Conservation (phyloP, 164 flowering plant species). For the Vitis riparia region DNA sequence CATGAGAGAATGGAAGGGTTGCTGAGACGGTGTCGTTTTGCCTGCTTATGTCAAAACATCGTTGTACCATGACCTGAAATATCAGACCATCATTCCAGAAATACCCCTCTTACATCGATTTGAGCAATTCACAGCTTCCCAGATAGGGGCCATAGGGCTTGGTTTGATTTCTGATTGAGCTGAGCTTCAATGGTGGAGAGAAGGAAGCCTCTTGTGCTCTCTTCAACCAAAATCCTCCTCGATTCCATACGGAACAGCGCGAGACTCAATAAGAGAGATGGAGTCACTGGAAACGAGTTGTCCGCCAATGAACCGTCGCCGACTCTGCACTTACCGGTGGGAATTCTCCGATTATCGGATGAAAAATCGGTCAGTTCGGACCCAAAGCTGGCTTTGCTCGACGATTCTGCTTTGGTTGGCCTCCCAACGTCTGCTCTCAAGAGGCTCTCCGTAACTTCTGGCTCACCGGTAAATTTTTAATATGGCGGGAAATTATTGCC, state of each 20-base stretch:
- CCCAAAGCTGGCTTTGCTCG: slow-evolving; percentile 30
- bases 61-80: no score
- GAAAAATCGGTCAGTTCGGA: slow-evolving; percentile 12
- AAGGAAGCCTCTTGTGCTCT: slow-evolving; percentile 74
- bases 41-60: no score
- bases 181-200: slow-evolving; percentile 53
- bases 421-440: slow-evolving; percentile 59
- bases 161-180: neutral
- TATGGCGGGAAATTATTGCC: neutral
- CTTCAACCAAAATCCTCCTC: slow-evolving; percentile 59
- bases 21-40: no score
- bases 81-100: neutral
- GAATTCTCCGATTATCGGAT: slow-evolving; percentile 52
- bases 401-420: slow-evolving; percentile 63
- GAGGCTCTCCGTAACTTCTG: slow-evolving; percentile 59
- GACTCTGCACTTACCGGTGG: slow-evolving; percentile 44
- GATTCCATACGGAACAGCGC: slow-evolving; percentile 40
- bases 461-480: slow-evolving; percentile 55
- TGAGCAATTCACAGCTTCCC: neutral
- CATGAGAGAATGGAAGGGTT: no score
- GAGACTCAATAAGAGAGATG: slow-evolving; percentile 8
- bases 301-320: slow-evolving; percentile 6
- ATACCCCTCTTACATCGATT: neutral
- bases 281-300: neutral
- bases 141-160: neutral